A percentile compares a stretch with the other conserved stretches of the same genome.
These are phyloP conservation scores for Malus sieversii DNA, from an alignment of 306 rosid species.

Conservation along the genomic window DNA sequence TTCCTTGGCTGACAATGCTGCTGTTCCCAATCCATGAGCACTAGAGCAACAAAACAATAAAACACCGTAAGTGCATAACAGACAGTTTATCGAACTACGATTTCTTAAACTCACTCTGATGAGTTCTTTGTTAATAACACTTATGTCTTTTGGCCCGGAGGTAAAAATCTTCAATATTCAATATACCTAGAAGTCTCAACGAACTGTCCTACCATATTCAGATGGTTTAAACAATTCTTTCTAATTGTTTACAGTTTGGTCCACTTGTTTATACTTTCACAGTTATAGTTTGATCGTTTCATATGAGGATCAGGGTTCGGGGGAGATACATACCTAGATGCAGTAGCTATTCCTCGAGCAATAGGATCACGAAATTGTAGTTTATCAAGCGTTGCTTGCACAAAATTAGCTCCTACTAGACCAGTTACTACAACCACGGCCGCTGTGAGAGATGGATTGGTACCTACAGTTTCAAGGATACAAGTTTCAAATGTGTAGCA, in stretches of 20 bases:
- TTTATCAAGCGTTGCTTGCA: slow-evolving; percentile 72
- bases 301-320: background rate
- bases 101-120: too few relatives aligned
- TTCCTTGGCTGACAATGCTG: slow-evolving; percentile 92
- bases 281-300: background rate
- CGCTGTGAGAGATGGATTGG: slow-evolving; percentile 88
- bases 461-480: slow-evolving; percentile 33
- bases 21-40: slow-evolving; percentile 96
- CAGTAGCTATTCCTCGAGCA: slow-evolving; percentile 96
- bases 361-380: slow-evolving; percentile 78
- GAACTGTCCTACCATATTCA: background rate
- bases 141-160: background rate
- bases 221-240: background rate
- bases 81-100: background rate
- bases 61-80: background rate
- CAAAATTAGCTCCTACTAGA: slow-evolving; percentile 91
- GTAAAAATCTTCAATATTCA: background rate
- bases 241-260: background rate
- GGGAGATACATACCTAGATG: slow-evolving; percentile 62
- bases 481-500: background rate
- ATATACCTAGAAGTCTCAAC: background rate
- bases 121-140: too few relatives aligned
- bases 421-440: slow-evolving; percentile 93
- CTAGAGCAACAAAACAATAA: slow-evolving; percentile 27
- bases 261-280: background rate